These are phyloP conservation scores for Rhynchosporium graminicola DNA, from an alignment of 2,329 filamentous ascomycete species.

Conservation along the genomic window DNA sequence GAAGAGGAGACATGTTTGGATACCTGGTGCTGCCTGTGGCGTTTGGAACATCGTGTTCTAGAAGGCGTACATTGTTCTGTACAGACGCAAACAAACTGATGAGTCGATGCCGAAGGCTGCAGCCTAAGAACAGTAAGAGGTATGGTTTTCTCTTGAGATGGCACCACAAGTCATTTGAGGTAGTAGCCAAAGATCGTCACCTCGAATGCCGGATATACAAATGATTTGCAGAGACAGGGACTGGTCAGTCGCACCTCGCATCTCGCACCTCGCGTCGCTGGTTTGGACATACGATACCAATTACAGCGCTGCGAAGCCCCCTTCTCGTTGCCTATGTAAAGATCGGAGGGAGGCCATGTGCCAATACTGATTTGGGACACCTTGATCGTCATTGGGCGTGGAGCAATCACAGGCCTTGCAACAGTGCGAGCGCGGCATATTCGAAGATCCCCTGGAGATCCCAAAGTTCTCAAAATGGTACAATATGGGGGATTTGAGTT, in stretches of 20 bases:
- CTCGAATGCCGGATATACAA: conserved; percentile 13
- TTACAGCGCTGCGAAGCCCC: conserved; percentile 10
- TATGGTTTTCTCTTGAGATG: conserved; percentile 7
- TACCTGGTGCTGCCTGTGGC: background rate
- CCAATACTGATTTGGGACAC: background rate
- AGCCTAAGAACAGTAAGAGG: background rate
- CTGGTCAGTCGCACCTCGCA: background rate
- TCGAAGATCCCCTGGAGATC: conserved; percentile 15
- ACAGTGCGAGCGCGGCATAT: conserved; percentile 14
- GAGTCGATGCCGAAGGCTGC: conserved; percentile 4
- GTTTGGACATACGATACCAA: conserved; percentile 4
- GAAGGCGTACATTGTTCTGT: background rate
- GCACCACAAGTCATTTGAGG: conserved; percentile 12
- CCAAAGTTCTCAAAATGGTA: conserved; percentile 11
- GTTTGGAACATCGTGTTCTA: background rate
- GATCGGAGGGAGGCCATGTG: background rate
- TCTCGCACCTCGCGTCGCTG: conserved; percentile 4
- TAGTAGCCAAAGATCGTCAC: conserved; percentile 17
- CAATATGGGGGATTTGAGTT: conserved; percentile 9
- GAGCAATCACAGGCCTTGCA: conserved; percentile 18
- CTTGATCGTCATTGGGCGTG: conserved; percentile 12
- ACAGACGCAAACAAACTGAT: background rate
- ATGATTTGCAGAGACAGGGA: background rate
- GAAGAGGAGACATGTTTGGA: background rate
- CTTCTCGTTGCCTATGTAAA: background rate